These are phyloP conservation scores for Coemansia sp. DNA, from an alignment of 192 early-diverging fungal genomes.

Conservation along the genomic window DNA sequence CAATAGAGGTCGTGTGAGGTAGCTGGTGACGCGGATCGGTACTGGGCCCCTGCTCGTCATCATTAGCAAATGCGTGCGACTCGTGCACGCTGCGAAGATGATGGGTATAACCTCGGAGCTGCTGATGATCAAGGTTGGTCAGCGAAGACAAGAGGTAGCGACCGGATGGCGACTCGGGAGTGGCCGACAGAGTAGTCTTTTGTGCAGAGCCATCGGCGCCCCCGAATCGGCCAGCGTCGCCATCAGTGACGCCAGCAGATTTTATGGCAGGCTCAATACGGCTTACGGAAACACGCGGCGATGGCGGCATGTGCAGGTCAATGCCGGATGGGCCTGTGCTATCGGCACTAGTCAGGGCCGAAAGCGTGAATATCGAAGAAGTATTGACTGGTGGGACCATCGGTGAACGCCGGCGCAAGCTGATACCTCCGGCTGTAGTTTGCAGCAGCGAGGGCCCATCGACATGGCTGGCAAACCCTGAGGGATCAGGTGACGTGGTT, in stretches of 20 bases:
- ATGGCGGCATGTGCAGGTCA: slow-evolving; percentile 6
- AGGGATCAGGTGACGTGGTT: slow-evolving; percentile 36
- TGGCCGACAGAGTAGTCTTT: slow-evolving; percentile 1
- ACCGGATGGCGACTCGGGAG: slow-evolving; percentile 28
- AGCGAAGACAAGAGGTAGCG: slow-evolving; percentile 29
- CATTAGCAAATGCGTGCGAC: background rate
- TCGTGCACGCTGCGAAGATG: too few species aligned
- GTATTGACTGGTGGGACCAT: slow-evolving; percentile 3
- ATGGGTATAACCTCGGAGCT: too few species aligned
- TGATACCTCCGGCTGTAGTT: background rate
- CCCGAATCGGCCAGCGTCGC: background rate
- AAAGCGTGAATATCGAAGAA: background rate
- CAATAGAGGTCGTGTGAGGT: background rate
- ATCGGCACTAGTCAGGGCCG: background rate
- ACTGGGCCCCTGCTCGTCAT: background rate
- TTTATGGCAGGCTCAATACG: background rate
- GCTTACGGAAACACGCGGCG: background rate
- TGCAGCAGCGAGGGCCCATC: slow-evolving; percentile 4
- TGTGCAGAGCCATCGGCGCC: slow-evolving; percentile 12
- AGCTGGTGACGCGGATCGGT: background rate
- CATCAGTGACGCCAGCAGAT: slow-evolving; percentile 4
- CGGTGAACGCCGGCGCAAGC: slow-evolving; percentile 13
- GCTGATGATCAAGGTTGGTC: slow-evolving; percentile 19
- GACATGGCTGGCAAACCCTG: slow-evolving; percentile 1
- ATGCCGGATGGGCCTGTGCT: slow-evolving; percentile 2